Evolutionary conservation across 345 rosid genomes (phyloP).

Genomic region (Dimocarpus longan): DNA sequence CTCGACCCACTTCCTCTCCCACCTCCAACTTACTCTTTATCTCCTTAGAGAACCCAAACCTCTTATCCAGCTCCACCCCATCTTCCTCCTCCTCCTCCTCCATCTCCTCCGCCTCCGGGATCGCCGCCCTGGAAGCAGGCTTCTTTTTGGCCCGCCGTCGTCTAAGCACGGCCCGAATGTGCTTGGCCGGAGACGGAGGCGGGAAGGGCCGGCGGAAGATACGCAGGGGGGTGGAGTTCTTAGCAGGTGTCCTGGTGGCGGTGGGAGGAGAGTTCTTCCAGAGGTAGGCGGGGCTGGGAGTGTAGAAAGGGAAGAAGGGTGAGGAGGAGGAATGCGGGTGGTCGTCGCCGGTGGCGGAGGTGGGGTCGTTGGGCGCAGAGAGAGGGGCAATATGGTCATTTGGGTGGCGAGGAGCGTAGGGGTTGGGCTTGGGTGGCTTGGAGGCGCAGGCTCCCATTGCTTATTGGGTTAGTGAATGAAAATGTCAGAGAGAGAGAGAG

Average conservation of each 20-base stretch:
- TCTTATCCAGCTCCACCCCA: conserved; percentile 70
- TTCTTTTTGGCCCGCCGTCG: conserved; percentile 33
- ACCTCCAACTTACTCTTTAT: conserved; percentile 62
- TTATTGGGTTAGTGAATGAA: background rate
- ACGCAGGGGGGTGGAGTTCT: conserved; percentile 63
- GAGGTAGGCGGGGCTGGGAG: conserved; percentile 73
- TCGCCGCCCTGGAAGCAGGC: conserved; percentile 25
- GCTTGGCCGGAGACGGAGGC: conserved; percentile 96
- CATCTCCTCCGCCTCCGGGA: conserved; percentile 33
- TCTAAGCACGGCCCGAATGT: conserved; percentile 72
- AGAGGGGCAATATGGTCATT: conserved; percentile 38
- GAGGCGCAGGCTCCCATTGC: conserved; percentile 81
- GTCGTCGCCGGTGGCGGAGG: conserved; percentile 28
- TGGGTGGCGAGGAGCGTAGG: conserved; percentile 50
- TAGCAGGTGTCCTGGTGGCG: conserved; percentile 33
- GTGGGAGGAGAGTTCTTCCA: conserved; percentile 52
- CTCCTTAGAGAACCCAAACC: conserved; percentile 89
- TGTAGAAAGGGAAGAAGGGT: conserved; percentile 56
- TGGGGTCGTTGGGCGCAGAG: conserved; percentile 24
- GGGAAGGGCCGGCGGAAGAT: conserved; percentile 72
- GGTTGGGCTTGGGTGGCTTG: conserved; percentile 67
- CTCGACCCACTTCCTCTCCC: conserved; percentile 92
- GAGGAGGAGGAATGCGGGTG: conserved; percentile 35
- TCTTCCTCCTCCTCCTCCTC: conserved; percentile 44
- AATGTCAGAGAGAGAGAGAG: background rate